Evolutionary conservation across 345 rosid genomes (phyloP).

Genomic region (Lumnitzera littorea): DNA sequence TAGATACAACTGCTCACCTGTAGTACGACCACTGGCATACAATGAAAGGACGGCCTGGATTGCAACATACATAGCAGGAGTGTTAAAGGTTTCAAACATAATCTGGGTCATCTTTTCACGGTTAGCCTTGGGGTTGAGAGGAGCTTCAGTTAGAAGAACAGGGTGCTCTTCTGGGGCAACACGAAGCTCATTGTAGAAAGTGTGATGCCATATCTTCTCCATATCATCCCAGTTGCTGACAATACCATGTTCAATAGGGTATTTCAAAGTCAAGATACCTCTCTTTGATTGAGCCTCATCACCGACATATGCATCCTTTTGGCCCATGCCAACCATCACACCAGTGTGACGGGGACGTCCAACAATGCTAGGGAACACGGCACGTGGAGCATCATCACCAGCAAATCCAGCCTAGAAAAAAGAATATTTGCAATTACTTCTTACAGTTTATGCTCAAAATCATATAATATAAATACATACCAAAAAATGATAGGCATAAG

Average conservation of each 20-base stretch:
- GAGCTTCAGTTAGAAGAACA: conserved; percentile 68
- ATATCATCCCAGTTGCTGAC: conserved; percentile 97
- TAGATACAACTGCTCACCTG: conserved; percentile 41
- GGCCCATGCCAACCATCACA: conserved; percentile 85
- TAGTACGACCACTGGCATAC: conserved; percentile 96
- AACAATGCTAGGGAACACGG: conserved; percentile 88
- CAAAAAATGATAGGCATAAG: too few relatives aligned
- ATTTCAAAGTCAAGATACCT: conserved; percentile 19
- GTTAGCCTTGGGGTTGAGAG: conserved; percentile 93
- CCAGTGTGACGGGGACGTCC: conserved; percentile 96
- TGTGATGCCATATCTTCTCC: conserved; percentile 96
- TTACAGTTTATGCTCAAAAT: neutral
- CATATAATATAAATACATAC: too few relatives aligned
- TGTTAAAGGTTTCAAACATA: conserved; percentile 89
- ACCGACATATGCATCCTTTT: conserved; percentile 86
- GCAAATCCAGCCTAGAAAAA: conserved; percentile 79
- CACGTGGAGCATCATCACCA: conserved; percentile 89
- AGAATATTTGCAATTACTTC: neutral
- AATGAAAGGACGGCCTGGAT: conserved; percentile 92
- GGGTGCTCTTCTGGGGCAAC: conserved; percentile 71
- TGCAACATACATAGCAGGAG: conserved; percentile 92
- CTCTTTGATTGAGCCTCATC: conserved; percentile 36
- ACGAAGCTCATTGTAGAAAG: conserved; percentile 92
- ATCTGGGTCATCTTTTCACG: conserved; percentile 98
- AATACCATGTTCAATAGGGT: conserved; percentile 54